Base-by-base conservation (phyloP, 176 grass and related monocot genomes). In the Raddia guianensis region DNA sequence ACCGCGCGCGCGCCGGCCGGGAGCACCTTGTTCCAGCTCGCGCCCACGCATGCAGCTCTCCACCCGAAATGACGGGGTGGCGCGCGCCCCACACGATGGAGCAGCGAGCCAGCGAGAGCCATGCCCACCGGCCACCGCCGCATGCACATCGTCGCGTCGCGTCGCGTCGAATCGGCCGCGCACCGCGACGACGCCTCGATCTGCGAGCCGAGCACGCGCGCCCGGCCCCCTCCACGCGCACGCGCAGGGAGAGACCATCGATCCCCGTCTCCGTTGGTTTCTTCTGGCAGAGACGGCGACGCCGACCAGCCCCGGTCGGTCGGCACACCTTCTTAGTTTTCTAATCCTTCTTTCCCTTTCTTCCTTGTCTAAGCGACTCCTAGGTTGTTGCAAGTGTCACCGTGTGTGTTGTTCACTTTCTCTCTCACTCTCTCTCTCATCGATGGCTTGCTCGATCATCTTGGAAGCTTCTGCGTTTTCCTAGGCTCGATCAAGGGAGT, bases 371-470 rank as follows among this genome's bases (percentile, higher is more conserved):
- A 35, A 72, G 48, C 49, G 7, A 60, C 54, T 50, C 54, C 34
- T 20, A 33, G 45, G 66, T 54, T 63, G 18, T 59, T 44, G 33
- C 66, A 85, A 64, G 75, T 79, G 83, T 72, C 75, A 72, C 12
- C 53, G 2, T 12, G 7, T 27, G 27, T 27, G 1, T 27, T 27
- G 27, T 27, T 27, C 27, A 27, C 27, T 27, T 1, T 27, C 27
- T 27, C 27, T 27, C 27, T 27, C 27, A 0, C 27, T 27, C 0
- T 27, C 27, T 27, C 27, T 1, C 27, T 1, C n/a, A 68, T 13
- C 66, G 53, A 43, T 18, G 9, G 33, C 20, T 42, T 73, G 47
- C 34, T 58, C 2, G 76, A 12, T 63, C 70, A 7, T 66, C 56
- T 42, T 18, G 71, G 33, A 75, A 68, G 63, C 55, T 70, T 87